A percentile compares a stretch with the other conserved stretches of the same genome.
phyloP scores from a whole-genome alignment of 2,329 filamentous ascomycete species.

The Fusarium sacchari region DNA sequence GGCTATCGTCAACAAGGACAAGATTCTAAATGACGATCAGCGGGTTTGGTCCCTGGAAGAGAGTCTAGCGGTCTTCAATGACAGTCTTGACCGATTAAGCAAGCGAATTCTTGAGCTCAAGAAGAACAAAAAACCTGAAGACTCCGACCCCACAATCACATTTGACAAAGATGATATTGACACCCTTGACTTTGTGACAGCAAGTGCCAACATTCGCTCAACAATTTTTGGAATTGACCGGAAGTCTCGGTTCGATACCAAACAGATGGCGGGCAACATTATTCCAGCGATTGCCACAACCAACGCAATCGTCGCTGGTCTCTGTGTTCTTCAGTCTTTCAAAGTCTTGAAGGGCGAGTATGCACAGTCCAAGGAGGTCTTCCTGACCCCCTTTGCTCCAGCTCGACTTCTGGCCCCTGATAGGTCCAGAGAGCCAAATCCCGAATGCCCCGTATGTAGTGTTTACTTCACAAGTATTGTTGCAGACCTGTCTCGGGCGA shows the following conservation, averaged over 20 bases:
- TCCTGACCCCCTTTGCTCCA: conserved; percentile 75
- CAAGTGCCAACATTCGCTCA: conserved; percentile 89
- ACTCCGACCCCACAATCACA: conserved; percentile 72
- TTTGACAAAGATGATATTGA: conserved; percentile 99
- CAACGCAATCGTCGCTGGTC: conserved; percentile 92
- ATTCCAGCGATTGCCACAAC: conserved; percentile 98
- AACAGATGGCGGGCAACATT: conserved; percentile 99
- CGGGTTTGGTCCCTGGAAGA: conserved; percentile 83
- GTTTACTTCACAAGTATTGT: conserved; percentile 74
- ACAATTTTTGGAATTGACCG: conserved; percentile 87
- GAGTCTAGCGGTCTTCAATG: conserved; percentile 85
- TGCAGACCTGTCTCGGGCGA: conserved; percentile 77
- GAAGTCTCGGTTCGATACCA: conserved; percentile 95
- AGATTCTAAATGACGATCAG: conserved; percentile 74
- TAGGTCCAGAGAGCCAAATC: conserved; percentile 72
- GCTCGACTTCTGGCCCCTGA: conserved; percentile 69
- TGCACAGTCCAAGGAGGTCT: conserved; percentile 80
- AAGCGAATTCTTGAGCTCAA: conserved; percentile 75
- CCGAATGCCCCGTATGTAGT: conserved; percentile 84
- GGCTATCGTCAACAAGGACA: conserved; percentile 62
- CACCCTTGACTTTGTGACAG: conserved; percentile 92
- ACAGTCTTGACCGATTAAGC: conserved; percentile 82
- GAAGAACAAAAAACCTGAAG: conserved; percentile 56
- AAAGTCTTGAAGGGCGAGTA: conserved; percentile 84
- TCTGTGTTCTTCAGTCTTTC: conserved; percentile 92